These are phyloP conservation scores for Paramecium sonneborni DNA, from an alignment of 73 alveolate genomes.

Conservation along the genomic window DNA sequence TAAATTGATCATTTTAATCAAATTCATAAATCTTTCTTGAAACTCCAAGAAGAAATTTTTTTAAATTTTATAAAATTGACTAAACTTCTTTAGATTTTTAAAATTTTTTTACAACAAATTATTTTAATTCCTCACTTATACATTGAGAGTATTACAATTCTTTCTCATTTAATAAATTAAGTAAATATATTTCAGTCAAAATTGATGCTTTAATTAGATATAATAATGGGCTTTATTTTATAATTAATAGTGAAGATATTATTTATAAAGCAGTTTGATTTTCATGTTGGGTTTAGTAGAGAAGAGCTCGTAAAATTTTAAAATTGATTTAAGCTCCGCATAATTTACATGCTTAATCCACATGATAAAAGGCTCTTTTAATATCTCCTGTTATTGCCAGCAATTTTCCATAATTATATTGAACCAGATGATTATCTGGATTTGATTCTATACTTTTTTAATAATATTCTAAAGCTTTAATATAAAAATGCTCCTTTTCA, in stretches of 20 bases:
- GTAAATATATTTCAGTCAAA: neutral
- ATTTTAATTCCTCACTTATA: neutral
- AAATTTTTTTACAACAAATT: neutral
- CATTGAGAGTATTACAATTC: neutral
- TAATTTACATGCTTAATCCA: conserved; percentile 44
- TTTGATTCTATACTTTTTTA: neutral
- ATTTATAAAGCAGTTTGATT: conserved; percentile 9
- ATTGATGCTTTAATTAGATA: conserved; percentile 23
- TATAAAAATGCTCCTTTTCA: neutral
- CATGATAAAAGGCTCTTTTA: neutral
- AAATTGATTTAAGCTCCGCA: neutral
- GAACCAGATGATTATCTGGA: neutral
- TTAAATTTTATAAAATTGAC: neutral
- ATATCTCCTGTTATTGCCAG: neutral
- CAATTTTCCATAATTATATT: conserved; percentile 13
- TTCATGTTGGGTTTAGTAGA: neutral
- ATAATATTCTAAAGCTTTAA: conserved; percentile 14
- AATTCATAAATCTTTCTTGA: neutral
- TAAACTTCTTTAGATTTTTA: conserved; percentile 39
- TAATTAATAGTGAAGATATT: neutral
- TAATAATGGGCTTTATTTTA: neutral
- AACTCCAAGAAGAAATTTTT: neutral
- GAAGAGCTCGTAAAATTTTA: neutral
- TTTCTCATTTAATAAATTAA: conserved; percentile 30
- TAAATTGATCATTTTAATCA: conserved; percentile 15